Evolutionary conservation across 2,329 filamentous ascomycete genomes (phyloP).

Genomic region (Aspergillus cejpii): DNA sequence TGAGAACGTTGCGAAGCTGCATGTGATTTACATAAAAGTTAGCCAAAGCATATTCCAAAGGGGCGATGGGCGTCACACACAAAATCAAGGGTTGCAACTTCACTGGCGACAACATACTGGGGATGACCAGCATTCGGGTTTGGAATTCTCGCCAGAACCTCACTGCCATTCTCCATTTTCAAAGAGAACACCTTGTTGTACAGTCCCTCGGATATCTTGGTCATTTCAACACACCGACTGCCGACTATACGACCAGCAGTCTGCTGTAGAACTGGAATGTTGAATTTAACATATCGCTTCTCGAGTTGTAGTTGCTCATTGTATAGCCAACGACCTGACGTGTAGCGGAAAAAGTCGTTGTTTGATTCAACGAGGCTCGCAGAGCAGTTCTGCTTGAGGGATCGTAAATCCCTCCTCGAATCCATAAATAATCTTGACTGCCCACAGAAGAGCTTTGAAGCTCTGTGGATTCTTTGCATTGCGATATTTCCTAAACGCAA

Average conservation of each 20-base stretch:
- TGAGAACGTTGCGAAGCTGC: neutral
- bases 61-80: constrained; percentile 4
- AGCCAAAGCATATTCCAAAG: neutral
- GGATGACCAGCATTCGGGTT: constrained; percentile 16
- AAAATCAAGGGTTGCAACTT: constrained; percentile 22
- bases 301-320: constrained; percentile 28
- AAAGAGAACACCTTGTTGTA: constrained; percentile 26
- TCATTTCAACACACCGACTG: constrained; percentile 26
- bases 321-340: constrained; percentile 30
- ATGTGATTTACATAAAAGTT: neutral
- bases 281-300: constrained; percentile 28
- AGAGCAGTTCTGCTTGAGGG: neutral
- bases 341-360: constrained; percentile 20
- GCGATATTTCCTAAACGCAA: neutral
- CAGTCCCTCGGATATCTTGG: constrained; percentile 23
- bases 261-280: constrained; percentile 27
- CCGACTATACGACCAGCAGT: constrained; percentile 22
- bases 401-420: neutral
- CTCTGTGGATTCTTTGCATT: neutral
- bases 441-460: neutral
- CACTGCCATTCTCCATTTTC: constrained; percentile 12
- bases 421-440: neutral
- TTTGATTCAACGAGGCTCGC: neutral
- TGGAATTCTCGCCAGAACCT: constrained; percentile 15
- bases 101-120: constrained; percentile 12